Evolutionary conservation across 176 grass and related monocot genomes (phyloP), one percentile per base, ranked within the genome.

Genomic region (Canna indica): DNA sequence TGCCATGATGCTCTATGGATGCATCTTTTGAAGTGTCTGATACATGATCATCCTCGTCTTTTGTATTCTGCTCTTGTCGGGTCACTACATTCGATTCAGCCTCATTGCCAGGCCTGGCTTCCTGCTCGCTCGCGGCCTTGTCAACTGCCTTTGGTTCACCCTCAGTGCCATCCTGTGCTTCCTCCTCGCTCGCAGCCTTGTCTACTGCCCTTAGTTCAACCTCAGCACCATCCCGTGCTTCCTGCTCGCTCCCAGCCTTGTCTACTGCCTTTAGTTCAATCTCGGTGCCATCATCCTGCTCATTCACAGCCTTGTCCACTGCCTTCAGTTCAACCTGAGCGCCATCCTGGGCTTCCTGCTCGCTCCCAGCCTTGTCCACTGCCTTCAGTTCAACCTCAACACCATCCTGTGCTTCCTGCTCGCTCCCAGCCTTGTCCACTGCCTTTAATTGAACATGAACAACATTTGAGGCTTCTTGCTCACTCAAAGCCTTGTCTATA

Each of bases 181-280:
- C 29, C 59, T 62, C 24, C 14, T 62, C 59, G 27, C 4, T 62
- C 27, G 15, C 27, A 61, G 30, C 27, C 54, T 59, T 29, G n/a
- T 59, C 54, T 11, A 26, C 20, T 59, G 20, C 54, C 28, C 5
- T 62, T 32, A 29, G 5, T 33, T 1, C 59, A 34, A 62, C 15
- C 15, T 32, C 59, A 33, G 32, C 17, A 32, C 3, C 15, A 34
- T 13, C 30, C 33, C 20, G 4, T 18, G 33, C 50, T 15, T 71
- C 77, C 50, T 80, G 73, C 17, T 73, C 67, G 30, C 11, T 50
- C 50, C 17, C 60, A 20, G 79, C 59, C 73, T 85, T 77, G n/a
- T n/a, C n/a, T n/a, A 5, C 41, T 44, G 41, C 4, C 41, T 4
- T 54, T 5, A 54, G 16, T 54, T n/a, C 50, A n/a, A 54, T 5